Evolutionary conservation across 306 rosid genomes (phyloP).

Genomic region (Sechiopsis laciniata): DNA sequence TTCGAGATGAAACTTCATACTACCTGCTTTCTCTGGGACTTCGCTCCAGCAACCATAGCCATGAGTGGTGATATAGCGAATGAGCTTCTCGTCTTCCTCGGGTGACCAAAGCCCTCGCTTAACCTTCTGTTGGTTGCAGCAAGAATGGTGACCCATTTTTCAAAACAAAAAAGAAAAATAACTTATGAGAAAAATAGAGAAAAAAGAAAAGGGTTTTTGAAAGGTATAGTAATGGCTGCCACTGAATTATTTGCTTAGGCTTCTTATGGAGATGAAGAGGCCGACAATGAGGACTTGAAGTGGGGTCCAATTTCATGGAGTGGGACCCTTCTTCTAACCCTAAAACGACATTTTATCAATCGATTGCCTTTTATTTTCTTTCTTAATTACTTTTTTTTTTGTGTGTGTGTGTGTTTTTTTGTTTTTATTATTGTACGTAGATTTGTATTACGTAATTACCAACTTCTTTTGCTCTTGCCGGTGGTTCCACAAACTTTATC

Average conservation of each 20-base stretch:
- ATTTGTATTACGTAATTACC: conserved; percentile 48
- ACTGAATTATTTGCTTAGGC: neutral
- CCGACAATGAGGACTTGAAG: conserved; percentile 51
- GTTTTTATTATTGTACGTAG: conserved; percentile 56
- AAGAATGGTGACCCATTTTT: conserved; percentile 87
- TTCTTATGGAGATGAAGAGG: conserved; percentile 29
- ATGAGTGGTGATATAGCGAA: conserved; percentile 77
- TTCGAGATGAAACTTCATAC: no score
- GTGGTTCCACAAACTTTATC: conserved; percentile 35
- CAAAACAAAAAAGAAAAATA: neutral
- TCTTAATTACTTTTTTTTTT: neutral
- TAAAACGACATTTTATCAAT: conserved; percentile 70
- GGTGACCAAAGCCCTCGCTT: conserved; percentile 99
- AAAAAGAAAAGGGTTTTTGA: neutral
- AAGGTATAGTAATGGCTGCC: neutral
- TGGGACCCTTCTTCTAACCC: conserved; percentile 61
- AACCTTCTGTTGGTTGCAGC: conserved; percentile 98
- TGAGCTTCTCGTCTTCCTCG: conserved; percentile 94
- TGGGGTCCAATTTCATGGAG: conserved; percentile 35
- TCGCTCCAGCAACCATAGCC: conserved; percentile 99
- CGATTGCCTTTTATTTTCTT: conserved; percentile 23
- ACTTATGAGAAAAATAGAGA: neutral
- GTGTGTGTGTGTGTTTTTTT: neutral
- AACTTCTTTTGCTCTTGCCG: conserved; percentile 38
- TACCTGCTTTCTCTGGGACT: conserved; percentile 95